Evolutionary conservation across 441 rosid genomes (phyloP).

Genomic region (Euphorbia celastroides): DNA sequence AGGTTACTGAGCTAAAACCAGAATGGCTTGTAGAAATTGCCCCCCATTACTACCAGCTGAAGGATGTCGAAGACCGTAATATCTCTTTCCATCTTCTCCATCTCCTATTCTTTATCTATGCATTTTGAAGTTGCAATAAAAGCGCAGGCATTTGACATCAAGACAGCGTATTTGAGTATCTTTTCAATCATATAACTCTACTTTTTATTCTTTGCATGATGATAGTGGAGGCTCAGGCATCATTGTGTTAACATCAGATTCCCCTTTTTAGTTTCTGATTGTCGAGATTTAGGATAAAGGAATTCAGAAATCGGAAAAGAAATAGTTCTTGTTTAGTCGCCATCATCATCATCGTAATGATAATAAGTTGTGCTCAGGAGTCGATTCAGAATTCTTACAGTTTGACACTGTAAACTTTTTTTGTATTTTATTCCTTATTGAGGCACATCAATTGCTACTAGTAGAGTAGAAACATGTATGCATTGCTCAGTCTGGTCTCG

Average conservation of each 20-base stretch:
- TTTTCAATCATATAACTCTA: neutral
- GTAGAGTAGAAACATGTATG: neutral
- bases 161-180: neutral
- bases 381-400: neutral
- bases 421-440: neutral
- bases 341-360: neutral
- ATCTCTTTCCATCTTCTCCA: slow-evolving; percentile 6
- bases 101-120: neutral
- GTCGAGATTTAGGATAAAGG: neutral
- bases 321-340: neutral
- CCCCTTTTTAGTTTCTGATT: neutral
- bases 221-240: neutral
- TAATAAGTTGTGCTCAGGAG: neutral
- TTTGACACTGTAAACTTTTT: neutral
- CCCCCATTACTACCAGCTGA: slow-evolving; percentile 87
- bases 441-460: neutral
- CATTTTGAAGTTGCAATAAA: neutral
- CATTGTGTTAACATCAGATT: neutral
- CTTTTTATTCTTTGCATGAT: neutral
- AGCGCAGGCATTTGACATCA: neutral
- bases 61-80: slow-evolving; percentile 94
- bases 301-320: neutral
- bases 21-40: slow-evolving; percentile 98
- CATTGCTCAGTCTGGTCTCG: neutral
- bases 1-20: slow-evolving; percentile 95